Evolutionary conservation across 2,329 filamentous ascomycete species (phyloP).

Genomic region (Beauveria scarabaeidicola): DNA sequence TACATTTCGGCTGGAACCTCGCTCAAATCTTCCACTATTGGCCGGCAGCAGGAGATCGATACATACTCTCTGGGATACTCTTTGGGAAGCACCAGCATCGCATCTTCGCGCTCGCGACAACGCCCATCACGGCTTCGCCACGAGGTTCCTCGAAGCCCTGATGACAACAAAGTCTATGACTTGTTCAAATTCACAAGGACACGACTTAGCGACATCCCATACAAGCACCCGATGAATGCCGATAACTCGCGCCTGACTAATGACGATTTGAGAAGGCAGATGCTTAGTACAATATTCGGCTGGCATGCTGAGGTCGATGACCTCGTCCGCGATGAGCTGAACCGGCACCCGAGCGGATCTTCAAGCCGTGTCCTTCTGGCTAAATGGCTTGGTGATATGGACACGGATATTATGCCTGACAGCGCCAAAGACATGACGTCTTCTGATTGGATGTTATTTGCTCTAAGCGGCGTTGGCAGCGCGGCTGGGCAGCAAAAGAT

Average conservation of each 20-base stretch:
- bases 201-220: slow-evolving; percentile 73
- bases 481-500: slow-evolving; percentile 76
- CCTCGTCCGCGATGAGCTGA: slow-evolving; percentile 77
- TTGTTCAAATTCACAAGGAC: slow-evolving; percentile 80
- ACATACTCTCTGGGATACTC: slow-evolving; percentile 44
- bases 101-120: slow-evolving; percentile 38
- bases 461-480: slow-evolving; percentile 77
- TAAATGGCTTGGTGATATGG: slow-evolving; percentile 86
- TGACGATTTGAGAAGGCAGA: slow-evolving; percentile 77
- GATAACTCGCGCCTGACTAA: slow-evolving; percentile 56
- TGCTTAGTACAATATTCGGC: slow-evolving; percentile 90
- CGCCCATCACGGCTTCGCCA: slow-evolving; percentile 66
- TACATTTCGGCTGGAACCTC: slow-evolving; percentile 59
- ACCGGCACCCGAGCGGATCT: slow-evolving; percentile 62
- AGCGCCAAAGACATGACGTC: slow-evolving; percentile 82
- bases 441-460: slow-evolving; percentile 94
- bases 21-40: slow-evolving; percentile 26
- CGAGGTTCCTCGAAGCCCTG: slow-evolving; percentile 69
- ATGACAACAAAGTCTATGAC: slow-evolving; percentile 59
- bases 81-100: slow-evolving; percentile 30
- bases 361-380: slow-evolving; percentile 72
- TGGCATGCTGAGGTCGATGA: slow-evolving; percentile 82
- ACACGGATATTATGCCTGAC: slow-evolving; percentile 70
- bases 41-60: slow-evolving; percentile 32
- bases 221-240: slow-evolving; percentile 56